Percentiles rank a stretch among this genome's conserved stretches.
phyloP scores from a whole-genome alignment of 495 filamentous ascomycete genomes.

The Xylaria longipes region DNA sequence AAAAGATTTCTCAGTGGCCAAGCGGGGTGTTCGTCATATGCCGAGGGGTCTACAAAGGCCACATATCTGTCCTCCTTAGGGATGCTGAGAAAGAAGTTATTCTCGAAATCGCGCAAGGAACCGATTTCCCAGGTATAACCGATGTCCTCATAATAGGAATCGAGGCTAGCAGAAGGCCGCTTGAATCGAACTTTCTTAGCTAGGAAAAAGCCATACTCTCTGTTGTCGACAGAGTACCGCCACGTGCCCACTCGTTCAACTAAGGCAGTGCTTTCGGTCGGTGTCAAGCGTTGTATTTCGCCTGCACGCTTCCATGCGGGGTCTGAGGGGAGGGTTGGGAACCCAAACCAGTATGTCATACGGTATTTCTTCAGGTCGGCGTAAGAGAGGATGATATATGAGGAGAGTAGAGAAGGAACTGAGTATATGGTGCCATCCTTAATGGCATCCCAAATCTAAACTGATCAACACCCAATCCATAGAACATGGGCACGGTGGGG shows the following conservation, averaged over 20 bases:
- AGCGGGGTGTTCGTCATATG: constrained; percentile 81
- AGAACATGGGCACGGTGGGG: background rate
- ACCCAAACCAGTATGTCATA: constrained; percentile 94
- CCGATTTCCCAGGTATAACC: constrained; percentile 77
- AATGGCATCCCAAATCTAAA: constrained; percentile 95
- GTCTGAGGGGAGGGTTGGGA: constrained; percentile 88
- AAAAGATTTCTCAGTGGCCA: constrained; percentile 94
- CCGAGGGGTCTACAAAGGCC: constrained; percentile 90
- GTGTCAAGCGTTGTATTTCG: constrained; percentile 59
- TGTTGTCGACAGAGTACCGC: constrained; percentile 76
- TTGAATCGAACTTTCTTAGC: constrained; percentile 68
- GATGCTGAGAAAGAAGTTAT: constrained; percentile 80
- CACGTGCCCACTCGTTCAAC: constrained; percentile 84
- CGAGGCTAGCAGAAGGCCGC: constrained; percentile 21
- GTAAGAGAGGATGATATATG: constrained; percentile 88
- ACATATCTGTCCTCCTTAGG: constrained; percentile 75
- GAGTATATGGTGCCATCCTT: constrained; percentile 94
- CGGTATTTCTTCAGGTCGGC: constrained; percentile 96
- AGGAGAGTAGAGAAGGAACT: constrained; percentile 86
- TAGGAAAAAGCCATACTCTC: constrained; percentile 93
- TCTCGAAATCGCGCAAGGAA: constrained; percentile 77
- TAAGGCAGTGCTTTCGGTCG: constrained; percentile 72
- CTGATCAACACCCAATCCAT: constrained; percentile 23
- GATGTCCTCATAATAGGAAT: constrained; percentile 47
- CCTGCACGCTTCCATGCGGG: constrained; percentile 71